A percentile compares a stretch with the other conserved stretches of the same genome.
These are phyloP conservation scores for Pseudoscleropodium purum DNA, from an alignment of 225 moss, liverwort and hornwort genomes.

Conservation along the genomic window DNA sequence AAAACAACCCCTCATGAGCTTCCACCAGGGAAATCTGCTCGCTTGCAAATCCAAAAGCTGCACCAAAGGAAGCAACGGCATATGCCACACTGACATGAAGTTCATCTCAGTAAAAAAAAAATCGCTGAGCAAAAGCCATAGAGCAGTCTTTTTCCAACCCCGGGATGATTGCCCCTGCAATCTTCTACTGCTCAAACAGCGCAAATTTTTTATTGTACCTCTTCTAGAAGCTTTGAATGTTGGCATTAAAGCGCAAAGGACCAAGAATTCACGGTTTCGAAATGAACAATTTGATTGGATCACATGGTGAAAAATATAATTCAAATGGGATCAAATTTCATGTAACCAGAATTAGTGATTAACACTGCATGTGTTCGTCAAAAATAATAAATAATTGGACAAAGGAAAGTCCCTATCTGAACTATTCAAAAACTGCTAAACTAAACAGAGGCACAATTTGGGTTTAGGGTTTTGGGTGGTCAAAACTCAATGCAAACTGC, in stretches of 20 bases:
- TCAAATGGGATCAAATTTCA: neutral
- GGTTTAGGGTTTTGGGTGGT: neutral
- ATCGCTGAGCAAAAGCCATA: neutral
- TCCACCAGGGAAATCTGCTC: neutral
- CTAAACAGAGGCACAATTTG: neutral
- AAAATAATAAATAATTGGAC: neutral
- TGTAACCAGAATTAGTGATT: neutral
- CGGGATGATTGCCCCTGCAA: neutral
- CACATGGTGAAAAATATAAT: neutral
- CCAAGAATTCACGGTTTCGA: neutral
- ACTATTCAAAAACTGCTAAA: neutral
- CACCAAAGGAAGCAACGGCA: neutral
- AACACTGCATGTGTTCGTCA: neutral
- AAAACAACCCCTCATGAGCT: conserved; percentile 5
- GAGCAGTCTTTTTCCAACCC: neutral
- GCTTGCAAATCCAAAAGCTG: neutral
- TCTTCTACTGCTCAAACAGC: neutral
- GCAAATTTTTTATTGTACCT: neutral
- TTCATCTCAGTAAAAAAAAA: neutral
- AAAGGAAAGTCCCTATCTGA: neutral
- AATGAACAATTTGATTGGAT: neutral
- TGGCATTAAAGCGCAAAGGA: neutral
- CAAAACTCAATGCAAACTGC: conserved; percentile 2
- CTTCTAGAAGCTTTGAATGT: neutral
- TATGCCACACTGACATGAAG: neutral